Evolutionary conservation across 208 protist species (phyloP).

Genomic region (Angomonas ambiguus): DNA sequence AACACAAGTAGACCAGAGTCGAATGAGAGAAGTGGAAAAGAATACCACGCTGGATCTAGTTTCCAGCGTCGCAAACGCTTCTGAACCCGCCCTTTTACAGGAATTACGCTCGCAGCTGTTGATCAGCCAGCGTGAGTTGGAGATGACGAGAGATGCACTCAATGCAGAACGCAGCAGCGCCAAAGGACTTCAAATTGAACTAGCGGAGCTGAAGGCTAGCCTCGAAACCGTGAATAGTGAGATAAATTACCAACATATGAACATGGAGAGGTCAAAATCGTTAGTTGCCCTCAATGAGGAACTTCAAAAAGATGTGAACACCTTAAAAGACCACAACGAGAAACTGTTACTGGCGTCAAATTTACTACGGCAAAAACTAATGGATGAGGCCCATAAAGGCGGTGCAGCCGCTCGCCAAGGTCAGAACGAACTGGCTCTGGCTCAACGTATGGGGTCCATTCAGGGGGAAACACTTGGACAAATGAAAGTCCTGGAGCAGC

Average conservation of each 20-base stretch:
- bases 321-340: constrained; percentile 77
- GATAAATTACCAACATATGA: constrained; percentile 47
- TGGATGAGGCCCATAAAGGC: constrained; percentile 58
- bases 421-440: constrained; percentile 76
- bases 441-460: constrained; percentile 74
- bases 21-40: constrained; percentile 47
- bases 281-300: constrained; percentile 60
- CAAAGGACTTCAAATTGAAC: constrained; percentile 45
- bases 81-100: constrained; percentile 35
- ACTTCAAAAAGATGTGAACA: constrained; percentile 49
- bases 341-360: constrained; percentile 71
- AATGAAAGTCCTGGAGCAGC: constrained; percentile 54
- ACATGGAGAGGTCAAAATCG: constrained; percentile 49
- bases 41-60: constrained; percentile 42
- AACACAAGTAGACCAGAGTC: constrained; percentile 41
- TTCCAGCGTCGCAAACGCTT: constrained; percentile 26
- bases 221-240: constrained; percentile 50
- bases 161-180: constrained; percentile 44
- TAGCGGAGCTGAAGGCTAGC: constrained; percentile 52
- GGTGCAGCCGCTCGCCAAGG: constrained; percentile 44
- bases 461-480: constrained; percentile 68
- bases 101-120: constrained; percentile 67
- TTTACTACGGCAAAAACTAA: constrained; percentile 67
- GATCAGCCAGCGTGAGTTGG: constrained; percentile 47
- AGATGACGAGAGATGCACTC: constrained; percentile 37